phyloP scores from a whole-genome alignment of 2,329 filamentous ascomycete species.

The Fusarium udum region DNA sequence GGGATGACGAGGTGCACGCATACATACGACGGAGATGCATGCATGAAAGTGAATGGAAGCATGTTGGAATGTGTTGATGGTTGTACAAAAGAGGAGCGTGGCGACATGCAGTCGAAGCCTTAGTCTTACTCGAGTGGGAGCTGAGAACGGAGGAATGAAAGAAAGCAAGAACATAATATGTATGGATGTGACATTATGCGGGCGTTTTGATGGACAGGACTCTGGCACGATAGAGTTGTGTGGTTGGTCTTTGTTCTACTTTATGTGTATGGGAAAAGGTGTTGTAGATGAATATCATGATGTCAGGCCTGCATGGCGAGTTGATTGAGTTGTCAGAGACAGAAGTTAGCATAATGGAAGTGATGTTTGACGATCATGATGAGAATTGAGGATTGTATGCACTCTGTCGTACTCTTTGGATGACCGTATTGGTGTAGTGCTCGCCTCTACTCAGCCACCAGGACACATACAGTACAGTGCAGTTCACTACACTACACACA shows the following conservation, averaged over 20 bases:
- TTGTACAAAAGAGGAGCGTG: slow-evolving; percentile 22
- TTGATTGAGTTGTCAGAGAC: slow-evolving; percentile 11
- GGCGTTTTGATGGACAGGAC: slow-evolving; percentile 33
- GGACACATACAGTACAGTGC: slow-evolving; percentile 4
- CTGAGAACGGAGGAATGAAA: neutral
- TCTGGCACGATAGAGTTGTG: slow-evolving; percentile 35
- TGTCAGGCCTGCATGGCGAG: slow-evolving; percentile 10
- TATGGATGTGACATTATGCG: slow-evolving; percentile 23
- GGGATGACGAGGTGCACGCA: slow-evolving; percentile 28
- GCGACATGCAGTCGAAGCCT: slow-evolving; percentile 7
- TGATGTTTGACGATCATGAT: slow-evolving; percentile 15
- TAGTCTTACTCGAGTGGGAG: slow-evolving; percentile 7
- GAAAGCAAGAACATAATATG: neutral
- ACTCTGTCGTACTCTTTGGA: neutral
- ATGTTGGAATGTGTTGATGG: slow-evolving; percentile 3
- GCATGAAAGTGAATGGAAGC: neutral
- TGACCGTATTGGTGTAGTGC: slow-evolving; percentile 5
- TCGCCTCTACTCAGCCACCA: slow-evolving; percentile 25
- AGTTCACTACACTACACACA: neutral
- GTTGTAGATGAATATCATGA: slow-evolving; percentile 35
- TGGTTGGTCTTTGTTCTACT: slow-evolving; percentile 9
- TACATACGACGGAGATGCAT: neutral
- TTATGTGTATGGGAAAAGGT: slow-evolving; percentile 22
- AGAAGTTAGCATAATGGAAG: slow-evolving; percentile 7
- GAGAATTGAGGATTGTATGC: slow-evolving; percentile 1